Conservation (phyloP, 257 asterid species). For the Primulina eburnea region DNA sequence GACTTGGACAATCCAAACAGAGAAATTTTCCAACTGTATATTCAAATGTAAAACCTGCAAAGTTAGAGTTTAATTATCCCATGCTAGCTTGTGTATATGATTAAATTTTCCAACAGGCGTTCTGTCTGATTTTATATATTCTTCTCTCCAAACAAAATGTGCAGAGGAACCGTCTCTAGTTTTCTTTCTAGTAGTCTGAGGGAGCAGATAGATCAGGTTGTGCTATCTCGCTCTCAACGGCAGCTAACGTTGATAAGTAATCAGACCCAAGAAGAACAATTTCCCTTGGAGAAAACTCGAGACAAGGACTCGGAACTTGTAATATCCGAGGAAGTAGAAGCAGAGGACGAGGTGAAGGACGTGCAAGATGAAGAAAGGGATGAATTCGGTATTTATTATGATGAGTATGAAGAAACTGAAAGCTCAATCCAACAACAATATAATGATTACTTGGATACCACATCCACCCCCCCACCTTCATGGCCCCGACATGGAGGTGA, state of each 20-base stretch:
- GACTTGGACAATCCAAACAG: background rate
- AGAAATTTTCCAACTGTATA: background rate
- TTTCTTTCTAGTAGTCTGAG: constrained; percentile 74
- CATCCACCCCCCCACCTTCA: constrained; percentile 31
- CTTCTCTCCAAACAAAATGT: constrained; percentile 20
- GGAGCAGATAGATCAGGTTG: constrained; percentile 58
- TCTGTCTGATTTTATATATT: background rate
- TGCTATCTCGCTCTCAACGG: constrained; percentile 54
- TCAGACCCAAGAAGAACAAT: constrained; percentile 22
- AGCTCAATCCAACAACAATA: constrained; percentile 38
- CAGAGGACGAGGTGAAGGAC: constrained; percentile 5
- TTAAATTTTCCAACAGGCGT: background rate
- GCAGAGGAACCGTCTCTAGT: constrained; percentile 74
- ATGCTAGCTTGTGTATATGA: background rate
- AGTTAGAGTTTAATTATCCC: background rate
- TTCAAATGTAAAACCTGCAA: background rate
- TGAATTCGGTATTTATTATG: constrained; percentile 27
- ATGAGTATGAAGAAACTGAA: constrained; percentile 47
- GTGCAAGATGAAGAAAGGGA: constrained; percentile 32
- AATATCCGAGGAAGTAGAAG: constrained; percentile 13
- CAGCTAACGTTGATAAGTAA: constrained; percentile 15
- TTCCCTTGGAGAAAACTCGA: constrained; percentile 20
- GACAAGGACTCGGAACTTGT: background rate
- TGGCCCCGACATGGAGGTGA: constrained; percentile 44
- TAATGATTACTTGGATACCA: constrained; percentile 32